Evolutionary conservation across 768 basidiomycete genomes (phyloP), one percentile per base, ranked within the genome.

Genomic region (Favolaschia claudopus): DNA sequence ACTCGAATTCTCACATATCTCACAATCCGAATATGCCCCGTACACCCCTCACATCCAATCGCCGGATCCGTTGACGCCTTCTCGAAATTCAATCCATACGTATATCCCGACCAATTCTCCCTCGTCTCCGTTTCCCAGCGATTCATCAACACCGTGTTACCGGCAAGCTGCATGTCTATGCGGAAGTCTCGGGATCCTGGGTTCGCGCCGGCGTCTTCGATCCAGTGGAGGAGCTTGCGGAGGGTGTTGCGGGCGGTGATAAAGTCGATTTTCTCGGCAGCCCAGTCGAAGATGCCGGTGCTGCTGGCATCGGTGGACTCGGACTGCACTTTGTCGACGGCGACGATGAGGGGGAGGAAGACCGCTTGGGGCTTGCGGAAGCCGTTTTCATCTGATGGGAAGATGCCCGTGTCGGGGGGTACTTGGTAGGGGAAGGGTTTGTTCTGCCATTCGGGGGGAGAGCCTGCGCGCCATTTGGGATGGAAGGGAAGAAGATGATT

Each of bases 141-240:
- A 52, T 83, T 85, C 64, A 92, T 73, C 25, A 93, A 65, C 15
- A 89, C 74, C 0, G 91, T 91, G 52, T 75, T 77, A 22, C 89
- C 89, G 0, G 78, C 81, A 17, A 90, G 75, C 67, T 92, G 85
- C 4, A 86, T 60, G 54, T 93, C 89, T 60, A 93, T 89, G 19
- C 91, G 77, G 66, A 92, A 93, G 51, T 84, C n/a, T n/a, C n/a
- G n/a, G n/a, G n/a, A n/a, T n/a, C n/a, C 73, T 59, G 82, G 84
- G 47, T 70, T 69, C 31, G 56, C 60, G 3, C 67, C 64, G 19
- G n/a, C n/a, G n/a, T n/a, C n/a, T n/a, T 65, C 64, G 19, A 76
- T 70, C 80, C 79, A 83, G 3, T 82, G 78, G 42, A 84, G 46
- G 47, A 86, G 70, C 69, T 85, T 86, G 31, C 85, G 82, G 5